These are phyloP conservation scores for Daldinia childiae DNA, from an alignment of 495 filamentous ascomycete species.

Conservation along the genomic window DNA sequence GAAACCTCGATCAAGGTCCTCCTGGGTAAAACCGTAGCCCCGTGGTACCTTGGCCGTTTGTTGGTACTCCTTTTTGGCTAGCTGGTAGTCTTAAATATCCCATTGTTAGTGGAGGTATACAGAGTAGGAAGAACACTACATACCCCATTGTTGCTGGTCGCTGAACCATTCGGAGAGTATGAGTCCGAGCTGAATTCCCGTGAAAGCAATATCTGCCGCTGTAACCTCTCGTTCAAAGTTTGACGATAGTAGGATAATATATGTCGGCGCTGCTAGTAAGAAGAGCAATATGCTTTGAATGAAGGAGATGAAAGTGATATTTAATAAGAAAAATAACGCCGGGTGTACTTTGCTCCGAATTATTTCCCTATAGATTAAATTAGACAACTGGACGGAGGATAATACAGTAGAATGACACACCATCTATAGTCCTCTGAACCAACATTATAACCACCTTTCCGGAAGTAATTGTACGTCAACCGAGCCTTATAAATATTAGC, in stretches of 20 bases:
- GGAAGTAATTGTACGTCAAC: conserved; percentile 96
- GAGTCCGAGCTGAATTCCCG: conserved; percentile 71
- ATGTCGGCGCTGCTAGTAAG: conserved; percentile 80
- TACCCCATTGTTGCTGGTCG: conserved; percentile 94
- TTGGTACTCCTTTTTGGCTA: conserved; percentile 79
- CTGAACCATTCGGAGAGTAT: conserved; percentile 81
- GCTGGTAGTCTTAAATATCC: conserved; percentile 69
- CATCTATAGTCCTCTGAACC: conserved; percentile 96
- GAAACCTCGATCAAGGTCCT: conserved; percentile 93
- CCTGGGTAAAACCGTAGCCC: conserved; percentile 61
- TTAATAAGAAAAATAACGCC: conserved; percentile 79
- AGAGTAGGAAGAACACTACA: conserved; percentile 27
- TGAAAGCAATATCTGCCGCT: conserved; percentile 72
- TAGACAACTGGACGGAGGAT: conserved; percentile 3
- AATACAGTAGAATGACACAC: conserved; percentile 49
- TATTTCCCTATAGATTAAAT: conserved; percentile 52
- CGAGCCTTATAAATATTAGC: conserved; percentile 54
- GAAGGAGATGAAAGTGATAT: conserved; percentile 86
- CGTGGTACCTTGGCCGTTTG: conserved; percentile 73
- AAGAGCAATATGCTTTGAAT: conserved; percentile 84
- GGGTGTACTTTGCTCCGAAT: conserved; percentile 53
- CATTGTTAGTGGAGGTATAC: conserved; percentile 30
- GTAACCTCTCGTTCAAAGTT: conserved; percentile 56
- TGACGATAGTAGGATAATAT: conserved; percentile 72
- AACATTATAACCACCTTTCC: conserved; percentile 88